Evolutionary conservation across 2,329 filamentous ascomycete genomes (phyloP).

Genomic region (Microcyclospora pomicola): DNA sequence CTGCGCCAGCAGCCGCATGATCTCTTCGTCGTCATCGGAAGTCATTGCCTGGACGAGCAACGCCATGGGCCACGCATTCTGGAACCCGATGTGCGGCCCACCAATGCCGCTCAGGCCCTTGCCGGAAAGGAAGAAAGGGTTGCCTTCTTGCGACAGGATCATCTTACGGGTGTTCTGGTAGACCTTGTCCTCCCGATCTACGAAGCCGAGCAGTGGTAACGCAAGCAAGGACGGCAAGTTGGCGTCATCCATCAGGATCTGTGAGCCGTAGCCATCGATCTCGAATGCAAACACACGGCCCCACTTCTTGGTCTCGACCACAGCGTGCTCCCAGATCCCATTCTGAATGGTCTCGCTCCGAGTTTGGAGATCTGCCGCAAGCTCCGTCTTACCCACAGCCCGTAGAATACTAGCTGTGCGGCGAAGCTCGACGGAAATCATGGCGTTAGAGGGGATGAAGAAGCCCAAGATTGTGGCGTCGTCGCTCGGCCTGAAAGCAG

Average conservation of each 20-base stretch:
- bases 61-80: slow-evolving; percentile 95
- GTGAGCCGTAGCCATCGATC: slow-evolving; percentile 72
- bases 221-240: slow-evolving; percentile 73
- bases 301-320: slow-evolving; percentile 60
- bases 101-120: slow-evolving; percentile 74
- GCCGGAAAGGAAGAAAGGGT: slow-evolving; percentile 79
- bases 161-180: slow-evolving; percentile 85
- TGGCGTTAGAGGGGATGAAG: slow-evolving; percentile 89
- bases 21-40: slow-evolving; percentile 69
- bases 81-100: slow-evolving; percentile 67
- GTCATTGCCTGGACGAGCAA: slow-evolving; percentile 85
- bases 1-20: slow-evolving; percentile 53
- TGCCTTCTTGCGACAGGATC: slow-evolving; percentile 59
- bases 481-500: slow-evolving; percentile 87
- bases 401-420: slow-evolving; percentile 58
- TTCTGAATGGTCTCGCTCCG: slow-evolving; percentile 54
- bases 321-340: slow-evolving; percentile 73
- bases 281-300: slow-evolving; percentile 77
- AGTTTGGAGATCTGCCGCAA: slow-evolving; percentile 36
- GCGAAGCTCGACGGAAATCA: slow-evolving; percentile 82
- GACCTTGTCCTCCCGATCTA: slow-evolving; percentile 47
- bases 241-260: slow-evolving; percentile 78
- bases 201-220: slow-evolving; percentile 65
- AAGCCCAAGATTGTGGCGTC: slow-evolving; percentile 90
- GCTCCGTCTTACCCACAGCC: slow-evolving; percentile 40